Conservation (phyloP, 228 moss, liverwort and hornwort genomes). For the Sphagnum magellanicum region DNA sequence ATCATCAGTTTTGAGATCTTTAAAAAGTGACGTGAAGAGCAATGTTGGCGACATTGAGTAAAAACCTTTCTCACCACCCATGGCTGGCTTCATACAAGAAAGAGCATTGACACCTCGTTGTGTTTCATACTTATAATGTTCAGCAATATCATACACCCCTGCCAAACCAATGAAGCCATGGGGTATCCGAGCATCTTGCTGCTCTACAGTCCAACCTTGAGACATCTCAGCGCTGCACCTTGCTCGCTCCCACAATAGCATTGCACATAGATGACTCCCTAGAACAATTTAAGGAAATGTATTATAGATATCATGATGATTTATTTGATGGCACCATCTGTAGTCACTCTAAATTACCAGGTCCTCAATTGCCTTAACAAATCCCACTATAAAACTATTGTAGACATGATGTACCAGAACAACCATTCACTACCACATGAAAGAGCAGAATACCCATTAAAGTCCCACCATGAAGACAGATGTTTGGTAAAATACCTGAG, state of each 20-base stretch:
- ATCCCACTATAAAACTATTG: neutral
- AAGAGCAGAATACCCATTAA: too few species aligned
- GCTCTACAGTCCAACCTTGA: neutral
- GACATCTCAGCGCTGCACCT: conserved; percentile 24
- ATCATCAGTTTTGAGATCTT: neutral
- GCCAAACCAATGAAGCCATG: conserved; percentile 59
- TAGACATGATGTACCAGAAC: neutral
- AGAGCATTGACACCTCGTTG: conserved; percentile 57
- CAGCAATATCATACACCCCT: conserved; percentile 79
- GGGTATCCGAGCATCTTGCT: conserved; percentile 54
- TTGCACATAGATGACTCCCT: conserved; percentile 77
- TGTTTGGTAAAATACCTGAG: conserved; percentile 37
- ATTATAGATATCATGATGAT: neutral
- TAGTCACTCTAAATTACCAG: neutral
- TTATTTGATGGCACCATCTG: neutral
- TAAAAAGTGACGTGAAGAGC: conserved; percentile 52
- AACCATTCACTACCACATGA: too few species aligned
- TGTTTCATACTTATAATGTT: conserved; percentile 76
- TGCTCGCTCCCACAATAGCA: conserved; percentile 79
- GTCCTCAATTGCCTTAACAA: neutral
- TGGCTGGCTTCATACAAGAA: conserved; percentile 79
- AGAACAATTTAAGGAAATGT: neutral
- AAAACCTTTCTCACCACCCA: conserved; percentile 53
- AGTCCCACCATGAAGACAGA: too few species aligned
- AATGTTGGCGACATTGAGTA: conserved; percentile 76